Evolutionary conservation across 2,329 filamentous ascomycete species (phyloP), one percentile per base, ranked within the genome.

Genomic region (Dactylellina parvicollis): DNA sequence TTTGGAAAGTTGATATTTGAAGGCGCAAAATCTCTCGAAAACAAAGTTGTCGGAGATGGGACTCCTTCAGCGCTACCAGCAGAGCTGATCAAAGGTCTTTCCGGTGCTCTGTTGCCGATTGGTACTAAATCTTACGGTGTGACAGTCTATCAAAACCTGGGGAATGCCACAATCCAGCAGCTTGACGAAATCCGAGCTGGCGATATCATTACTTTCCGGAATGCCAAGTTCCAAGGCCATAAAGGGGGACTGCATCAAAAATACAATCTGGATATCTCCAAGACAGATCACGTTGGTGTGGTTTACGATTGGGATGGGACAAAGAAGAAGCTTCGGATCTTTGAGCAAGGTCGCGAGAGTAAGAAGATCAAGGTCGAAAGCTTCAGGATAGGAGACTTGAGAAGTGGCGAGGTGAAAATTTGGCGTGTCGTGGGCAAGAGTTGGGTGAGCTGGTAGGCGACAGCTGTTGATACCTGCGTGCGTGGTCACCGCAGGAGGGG

Each of bases 281-380:
- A 87, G 2, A 92, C 87, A 8, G 86, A 94, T 75, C 95, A 99
- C 78, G 94, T 98, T 0, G 95, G 87, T 1, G 83, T 99, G 1
- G 94, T 99, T 2, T 87, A 92, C 8, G 95, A 99, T 80, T 99
- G 95, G 95, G 95, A 99, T 80, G 95, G 95, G 2, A 96, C 92
- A 40, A 96, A 97, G 86, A 96, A 96, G 86, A 97, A 98, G 85
- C 90, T 99, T 24, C 84, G 93, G 26, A 93, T 90, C 1, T 98
- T 92, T 91, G 95, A 98, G 81, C 95, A 99, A 80, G 94, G 94
- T 0, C 85, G 94, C 12, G 94, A 98, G 83, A 93, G 88, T 80
- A 94, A 90, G 81, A 98, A 97, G 84, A 89, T 96, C 61, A 95
- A 96, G 83, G 83, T 92, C 74, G 94, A 98, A 84, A 96, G 92